phyloP scores from a whole-genome alignment of 2,329 filamentous ascomycete genomes.

The Colletotrichum trifolii region DNA sequence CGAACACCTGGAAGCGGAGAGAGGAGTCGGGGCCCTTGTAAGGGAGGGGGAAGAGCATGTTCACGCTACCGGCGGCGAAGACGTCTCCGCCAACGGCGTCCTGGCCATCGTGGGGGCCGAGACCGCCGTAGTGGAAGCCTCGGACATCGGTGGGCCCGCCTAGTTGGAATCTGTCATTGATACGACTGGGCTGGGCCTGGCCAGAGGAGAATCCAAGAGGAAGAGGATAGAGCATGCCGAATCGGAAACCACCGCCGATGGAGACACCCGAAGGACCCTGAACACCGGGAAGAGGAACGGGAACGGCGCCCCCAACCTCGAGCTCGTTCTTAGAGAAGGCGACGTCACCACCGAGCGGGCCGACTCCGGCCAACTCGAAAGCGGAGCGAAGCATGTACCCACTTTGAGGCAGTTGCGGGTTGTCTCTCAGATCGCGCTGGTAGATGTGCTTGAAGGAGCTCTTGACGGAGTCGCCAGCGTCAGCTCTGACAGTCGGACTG shows the following conservation, averaged over 20 bases:
- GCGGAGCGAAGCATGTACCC: conserved; percentile 84
- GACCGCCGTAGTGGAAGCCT: conserved; percentile 88
- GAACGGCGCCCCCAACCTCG: conserved; percentile 80
- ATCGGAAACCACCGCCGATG: conserved; percentile 82
- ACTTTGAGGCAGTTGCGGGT: conserved; percentile 82
- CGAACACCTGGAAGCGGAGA: conserved; percentile 87
- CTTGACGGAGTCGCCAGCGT: conserved; percentile 93
- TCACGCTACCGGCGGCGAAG: conserved; percentile 89
- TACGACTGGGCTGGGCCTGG: conserved; percentile 74
- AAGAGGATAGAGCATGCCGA: conserved; percentile 86
- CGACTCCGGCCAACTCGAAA: conserved; percentile 88
- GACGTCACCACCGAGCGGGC: conserved; percentile 84
- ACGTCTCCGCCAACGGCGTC: conserved; percentile 93
- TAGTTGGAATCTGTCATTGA: conserved; percentile 95
- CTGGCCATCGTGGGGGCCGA: conserved; percentile 86
- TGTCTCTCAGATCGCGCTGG: conserved; percentile 82
- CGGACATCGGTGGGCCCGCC: conserved; percentile 95
- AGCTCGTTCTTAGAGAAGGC: conserved; percentile 94
- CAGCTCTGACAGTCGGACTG: conserved; percentile 82
- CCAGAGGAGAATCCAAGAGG: conserved; percentile 68
- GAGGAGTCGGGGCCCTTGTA: conserved; percentile 84
- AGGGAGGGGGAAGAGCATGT: conserved; percentile 86
- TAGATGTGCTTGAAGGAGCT: conserved; percentile 86
- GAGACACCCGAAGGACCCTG: conserved; percentile 80
- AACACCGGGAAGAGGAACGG: conserved; percentile 77